Base-by-base conservation (phyloP, 805 yeast species). In the Saccharomyces jurei region DNA sequence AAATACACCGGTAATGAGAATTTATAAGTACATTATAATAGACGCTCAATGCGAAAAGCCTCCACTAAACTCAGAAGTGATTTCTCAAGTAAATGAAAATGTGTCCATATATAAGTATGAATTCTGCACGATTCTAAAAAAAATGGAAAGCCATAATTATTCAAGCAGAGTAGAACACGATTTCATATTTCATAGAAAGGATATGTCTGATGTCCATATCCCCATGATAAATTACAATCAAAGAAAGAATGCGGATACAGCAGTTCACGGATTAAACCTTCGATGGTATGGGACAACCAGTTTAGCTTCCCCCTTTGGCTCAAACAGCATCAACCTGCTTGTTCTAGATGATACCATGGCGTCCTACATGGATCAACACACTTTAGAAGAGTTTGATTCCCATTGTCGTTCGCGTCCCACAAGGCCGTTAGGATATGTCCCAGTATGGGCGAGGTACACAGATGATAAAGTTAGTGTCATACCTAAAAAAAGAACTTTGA, bases 251-350 rank as follows among this genome's bases (percentile, higher is more conserved):
- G 65, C 71, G 1, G 77, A 74, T 56, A 64, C 73, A 3, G 49
- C 52, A 6, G 55, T 63, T 26, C 64, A 62, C 50, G 66, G 58
- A 1, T 58, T 74, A n/a, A 69, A 69, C 51, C 54, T 73, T 22
- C 64, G 75, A 56, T 74, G 78, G 78, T 60, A 66, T 21, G 78
- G 78, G 0, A 69, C 74, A 4, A 68, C 76, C 1, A 68, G 71
- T 4, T 61, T 70, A 50, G 63, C 72, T 1, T 66, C 75, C 0
- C 65, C 68, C 1, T 67, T 67, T 50, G 74, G 75, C 0, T 63
- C 74, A 2, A 67, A 67, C 9, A 64, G 60, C 49, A 66, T 74
- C 53, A 71, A 71, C 47, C 58, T 74, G 6, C 49, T 71, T 25
- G 64, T 71, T 0, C 52, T 74, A 6, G 71, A 68, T 51, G 73